These are phyloP conservation scores for Lindgomyces ingoldianus DNA, from an alignment of 495 filamentous ascomycete genomes.

Conservation along the genomic window DNA sequence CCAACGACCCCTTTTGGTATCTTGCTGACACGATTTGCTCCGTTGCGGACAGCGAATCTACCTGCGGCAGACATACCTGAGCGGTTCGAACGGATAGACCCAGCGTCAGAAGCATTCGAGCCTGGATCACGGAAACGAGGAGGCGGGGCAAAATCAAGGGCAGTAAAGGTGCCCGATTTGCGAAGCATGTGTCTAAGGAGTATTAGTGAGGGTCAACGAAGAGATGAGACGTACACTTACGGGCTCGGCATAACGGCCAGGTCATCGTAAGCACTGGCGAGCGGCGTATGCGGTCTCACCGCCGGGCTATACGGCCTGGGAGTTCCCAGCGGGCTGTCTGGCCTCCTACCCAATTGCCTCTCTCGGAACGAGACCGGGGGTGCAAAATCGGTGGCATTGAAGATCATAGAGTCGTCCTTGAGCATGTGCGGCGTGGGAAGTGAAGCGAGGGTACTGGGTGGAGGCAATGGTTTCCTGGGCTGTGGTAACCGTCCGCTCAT, in stretches of 20 bases:
- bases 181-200: conserved; percentile 71
- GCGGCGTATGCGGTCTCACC: conserved; percentile 69
- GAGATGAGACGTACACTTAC: conserved; percentile 60
- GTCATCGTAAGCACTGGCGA: conserved; percentile 84
- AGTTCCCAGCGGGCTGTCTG: conserved; percentile 79
- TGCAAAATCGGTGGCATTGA: conserved; percentile 80
- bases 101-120: conserved; percentile 69
- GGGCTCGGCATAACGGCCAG: conserved; percentile 83
- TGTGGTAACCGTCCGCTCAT: conserved; percentile 49
- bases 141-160: conserved; percentile 92
- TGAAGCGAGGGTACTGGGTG: conserved; percentile 69
- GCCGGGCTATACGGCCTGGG: conserved; percentile 69
- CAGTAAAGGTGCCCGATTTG: conserved; percentile 87
- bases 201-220: conserved; percentile 41
- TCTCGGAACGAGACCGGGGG: conserved; percentile 71
- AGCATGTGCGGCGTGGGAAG: conserved; percentile 86
- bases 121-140: conserved; percentile 77
- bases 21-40: conserved; percentile 86
- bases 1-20: conserved; percentile 82
- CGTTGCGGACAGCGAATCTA: conserved; percentile 75
- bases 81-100: conserved; percentile 78
- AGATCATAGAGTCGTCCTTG: conserved; percentile 75
- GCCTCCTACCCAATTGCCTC: conserved; percentile 64
- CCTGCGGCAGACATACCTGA: conserved; percentile 70
- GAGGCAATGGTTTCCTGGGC: conserved; percentile 65